These are phyloP conservation scores for Raphanus sativus DNA, from an alignment of 345 rosid genomes.

Conservation along the genomic window DNA sequence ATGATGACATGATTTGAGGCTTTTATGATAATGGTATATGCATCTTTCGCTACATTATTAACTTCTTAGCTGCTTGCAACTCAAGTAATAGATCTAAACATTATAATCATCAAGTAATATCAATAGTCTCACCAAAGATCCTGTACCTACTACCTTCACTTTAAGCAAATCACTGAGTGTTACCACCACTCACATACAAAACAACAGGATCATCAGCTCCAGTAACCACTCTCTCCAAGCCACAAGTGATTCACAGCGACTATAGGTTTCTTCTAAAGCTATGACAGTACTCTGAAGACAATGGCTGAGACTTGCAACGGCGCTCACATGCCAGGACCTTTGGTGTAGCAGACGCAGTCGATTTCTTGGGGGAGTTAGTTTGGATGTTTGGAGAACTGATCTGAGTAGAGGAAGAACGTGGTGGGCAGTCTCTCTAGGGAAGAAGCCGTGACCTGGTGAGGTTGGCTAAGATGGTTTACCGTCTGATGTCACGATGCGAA, in stretches of 20 bases:
- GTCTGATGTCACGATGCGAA: no score
- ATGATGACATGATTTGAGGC: constrained; percentile 11
- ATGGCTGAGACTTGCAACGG: constrained; percentile 46
- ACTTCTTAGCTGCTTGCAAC: background rate
- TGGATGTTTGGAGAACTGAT: no score
- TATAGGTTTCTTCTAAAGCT: constrained; percentile 84
- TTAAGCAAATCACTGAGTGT: constrained; percentile 91
- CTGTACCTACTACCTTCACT: constrained; percentile 78
- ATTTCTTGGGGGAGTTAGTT: no score
- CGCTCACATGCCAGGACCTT: no score
- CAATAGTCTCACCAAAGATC: constrained; percentile 97
- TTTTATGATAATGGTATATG: constrained; percentile 4
- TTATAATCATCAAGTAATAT: constrained; percentile 51
- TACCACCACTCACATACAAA: constrained; percentile 94
- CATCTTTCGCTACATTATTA: background rate
- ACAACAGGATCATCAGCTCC: constrained; percentile 93
- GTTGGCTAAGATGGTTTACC: no score
- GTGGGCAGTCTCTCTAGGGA: no score
- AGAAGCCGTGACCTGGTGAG: no score
- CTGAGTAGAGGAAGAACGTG: no score
- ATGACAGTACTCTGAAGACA: constrained; percentile 75
- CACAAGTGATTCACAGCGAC: constrained; percentile 88
- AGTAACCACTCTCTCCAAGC: constrained; percentile 96
- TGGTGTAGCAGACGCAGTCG: no score
- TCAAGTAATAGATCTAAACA: no score